Conservation (phyloP, 148 eudicot genomes). For the Beta vulgaris region DNA sequence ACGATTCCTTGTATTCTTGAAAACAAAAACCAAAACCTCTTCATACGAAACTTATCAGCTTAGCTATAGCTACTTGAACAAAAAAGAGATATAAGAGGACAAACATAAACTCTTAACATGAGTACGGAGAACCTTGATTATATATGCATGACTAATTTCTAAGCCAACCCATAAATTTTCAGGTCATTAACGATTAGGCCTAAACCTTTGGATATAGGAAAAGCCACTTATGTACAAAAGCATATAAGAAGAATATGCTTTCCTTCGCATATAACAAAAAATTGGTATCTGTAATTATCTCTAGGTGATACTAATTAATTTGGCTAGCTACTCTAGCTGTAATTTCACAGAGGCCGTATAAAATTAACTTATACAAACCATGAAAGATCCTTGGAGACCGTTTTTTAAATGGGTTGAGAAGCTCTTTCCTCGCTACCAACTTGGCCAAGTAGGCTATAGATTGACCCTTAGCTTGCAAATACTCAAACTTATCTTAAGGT, state of each 20-base stretch:
- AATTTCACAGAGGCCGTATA: neutral
- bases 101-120: neutral
- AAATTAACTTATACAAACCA: neutral
- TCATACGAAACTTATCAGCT: neutral
- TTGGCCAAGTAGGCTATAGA: neutral
- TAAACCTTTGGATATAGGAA: conserved; percentile 26
- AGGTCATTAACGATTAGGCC: neutral
- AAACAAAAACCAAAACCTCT: too few species aligned
- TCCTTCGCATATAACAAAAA: neutral
- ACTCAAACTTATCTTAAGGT: too few species aligned
- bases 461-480: too few species aligned
- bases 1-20: neutral
- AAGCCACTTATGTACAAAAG: conserved; percentile 11
- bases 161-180: neutral
- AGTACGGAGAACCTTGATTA: neutral
- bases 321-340: neutral
- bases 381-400: neutral
- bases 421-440: conserved; percentile 1
- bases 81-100: neutral
- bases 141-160: conserved; percentile 5
- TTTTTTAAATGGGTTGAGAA: neutral
- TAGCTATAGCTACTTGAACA: neutral
- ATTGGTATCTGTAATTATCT: neutral
- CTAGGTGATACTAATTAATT: neutral
- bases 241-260: conserved; percentile 10